Conservation (phyloP, 2,329 filamentous ascomycete species). For the Colletotrichum sp. region DNA sequence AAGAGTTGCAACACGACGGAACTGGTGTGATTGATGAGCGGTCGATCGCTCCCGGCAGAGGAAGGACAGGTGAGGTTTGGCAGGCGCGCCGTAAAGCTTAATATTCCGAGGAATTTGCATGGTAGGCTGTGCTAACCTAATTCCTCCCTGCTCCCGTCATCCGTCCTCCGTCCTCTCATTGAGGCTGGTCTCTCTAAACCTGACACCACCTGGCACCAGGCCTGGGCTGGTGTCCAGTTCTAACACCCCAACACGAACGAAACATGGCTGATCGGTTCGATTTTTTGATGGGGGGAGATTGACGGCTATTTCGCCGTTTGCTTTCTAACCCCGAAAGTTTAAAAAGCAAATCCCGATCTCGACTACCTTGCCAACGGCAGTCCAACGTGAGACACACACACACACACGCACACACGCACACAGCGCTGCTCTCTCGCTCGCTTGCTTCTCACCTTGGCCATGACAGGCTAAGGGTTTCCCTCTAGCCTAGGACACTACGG, state of each 20-base stretch:
- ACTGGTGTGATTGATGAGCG: background rate
- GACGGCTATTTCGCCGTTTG: background rate
- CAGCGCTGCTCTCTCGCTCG: background rate
- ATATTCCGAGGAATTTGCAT: background rate
- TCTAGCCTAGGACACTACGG: background rate
- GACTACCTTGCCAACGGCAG: background rate
- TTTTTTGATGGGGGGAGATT: background rate
- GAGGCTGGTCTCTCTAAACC: background rate
- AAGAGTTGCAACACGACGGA: background rate
- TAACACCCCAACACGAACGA: background rate
- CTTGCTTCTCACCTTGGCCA: background rate
- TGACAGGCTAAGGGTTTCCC: background rate
- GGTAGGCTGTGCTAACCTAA: background rate
- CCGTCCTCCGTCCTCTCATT: background rate
- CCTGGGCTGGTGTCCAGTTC: background rate
- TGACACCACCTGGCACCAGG: background rate
- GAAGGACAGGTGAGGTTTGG: background rate
- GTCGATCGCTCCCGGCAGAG: background rate
- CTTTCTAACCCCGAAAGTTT: conserved; percentile 11
- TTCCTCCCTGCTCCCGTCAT: background rate
- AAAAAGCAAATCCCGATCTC: conserved; percentile 9
- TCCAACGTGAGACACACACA: background rate
- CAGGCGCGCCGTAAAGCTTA: conserved; percentile 1
- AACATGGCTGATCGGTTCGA: background rate
- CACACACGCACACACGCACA: background rate